A percentile compares a stretch with the other conserved stretches of the same genome.
Evolutionary conservation across 2,329 filamentous ascomycete species (phyloP).

Genomic region (Curvularia sp.): DNA sequence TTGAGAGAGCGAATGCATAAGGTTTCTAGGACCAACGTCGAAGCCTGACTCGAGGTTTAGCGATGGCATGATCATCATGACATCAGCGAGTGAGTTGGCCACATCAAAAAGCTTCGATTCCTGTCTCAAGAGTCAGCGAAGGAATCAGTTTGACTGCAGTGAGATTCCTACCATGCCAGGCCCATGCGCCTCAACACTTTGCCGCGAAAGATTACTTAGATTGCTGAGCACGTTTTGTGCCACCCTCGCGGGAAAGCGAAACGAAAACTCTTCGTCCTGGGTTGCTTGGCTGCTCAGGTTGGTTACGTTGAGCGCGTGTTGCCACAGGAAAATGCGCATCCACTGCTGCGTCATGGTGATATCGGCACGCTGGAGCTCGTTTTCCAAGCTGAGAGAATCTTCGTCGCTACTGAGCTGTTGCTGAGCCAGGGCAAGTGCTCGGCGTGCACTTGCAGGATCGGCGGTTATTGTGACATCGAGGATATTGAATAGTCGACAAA

Average conservation of each 20-base stretch:
- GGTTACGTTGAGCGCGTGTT: slow-evolving; percentile 46
- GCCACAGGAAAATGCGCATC: slow-evolving; percentile 50
- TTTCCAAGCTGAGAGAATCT: slow-evolving; percentile 38
- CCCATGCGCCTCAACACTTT: slow-evolving; percentile 46
- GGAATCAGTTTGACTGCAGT: neutral
- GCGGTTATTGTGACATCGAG: slow-evolving; percentile 46
- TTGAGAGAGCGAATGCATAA: slow-evolving; percentile 43
- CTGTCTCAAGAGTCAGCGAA: slow-evolving; percentile 20
- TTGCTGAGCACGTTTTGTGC: slow-evolving; percentile 44
- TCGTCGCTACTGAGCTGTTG: slow-evolving; percentile 43
- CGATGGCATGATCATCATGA: slow-evolving; percentile 48
- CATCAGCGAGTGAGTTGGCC: slow-evolving; percentile 45
- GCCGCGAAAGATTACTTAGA: slow-evolving; percentile 38
- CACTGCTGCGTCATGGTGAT: slow-evolving; percentile 50
- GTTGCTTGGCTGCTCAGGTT: slow-evolving; percentile 37
- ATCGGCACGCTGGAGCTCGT: slow-evolving; percentile 47
- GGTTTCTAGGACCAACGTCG: slow-evolving; percentile 41
- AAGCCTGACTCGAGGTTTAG: slow-evolving; percentile 44
- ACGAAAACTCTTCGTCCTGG: slow-evolving; percentile 45
- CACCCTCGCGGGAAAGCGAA: slow-evolving; percentile 45
- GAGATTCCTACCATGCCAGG: slow-evolving; percentile 43
- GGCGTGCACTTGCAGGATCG: slow-evolving; percentile 38
- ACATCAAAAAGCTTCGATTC: slow-evolving; percentile 48
- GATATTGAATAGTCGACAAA: slow-evolving; percentile 46
- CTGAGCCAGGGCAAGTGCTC: slow-evolving; percentile 41